These are phyloP conservation scores for Ehretia macrophylla DNA, from an alignment of 257 asterid genomes.

Conservation along the genomic window DNA sequence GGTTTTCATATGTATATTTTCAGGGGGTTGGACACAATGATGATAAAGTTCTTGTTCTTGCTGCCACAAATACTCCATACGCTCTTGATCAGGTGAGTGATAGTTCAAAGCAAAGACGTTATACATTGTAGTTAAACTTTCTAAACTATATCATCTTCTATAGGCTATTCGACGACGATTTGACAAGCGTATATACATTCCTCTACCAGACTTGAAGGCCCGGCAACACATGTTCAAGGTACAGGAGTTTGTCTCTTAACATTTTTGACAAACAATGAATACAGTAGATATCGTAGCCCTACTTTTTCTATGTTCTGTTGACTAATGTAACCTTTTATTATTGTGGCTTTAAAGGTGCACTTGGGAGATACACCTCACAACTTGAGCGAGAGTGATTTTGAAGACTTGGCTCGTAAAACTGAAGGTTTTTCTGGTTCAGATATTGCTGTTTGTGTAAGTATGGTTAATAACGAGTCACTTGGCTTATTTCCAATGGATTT, in stretches of 20 bases:
- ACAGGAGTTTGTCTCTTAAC: constrained; percentile 12
- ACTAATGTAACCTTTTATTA: neutral
- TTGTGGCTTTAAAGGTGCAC: constrained; percentile 32
- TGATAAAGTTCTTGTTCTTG: constrained; percentile 97
- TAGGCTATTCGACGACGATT: constrained; percentile 95
- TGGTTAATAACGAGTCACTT: neutral
- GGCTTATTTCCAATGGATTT: neutral
- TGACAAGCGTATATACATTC: constrained; percentile 95
- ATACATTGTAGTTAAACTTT: neutral
- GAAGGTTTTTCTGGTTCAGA: constrained; percentile 60
- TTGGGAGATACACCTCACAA: constrained; percentile 56
- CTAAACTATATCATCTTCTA: constrained; percentile 1
- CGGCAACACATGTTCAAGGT: constrained; percentile 98
- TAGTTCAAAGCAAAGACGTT: neutral
- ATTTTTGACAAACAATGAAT: neutral
- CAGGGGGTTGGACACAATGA: constrained; percentile 98
- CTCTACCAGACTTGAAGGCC: constrained; percentile 92
- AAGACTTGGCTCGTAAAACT: constrained; percentile 40
- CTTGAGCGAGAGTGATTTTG: constrained; percentile 44
- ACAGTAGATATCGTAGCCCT: neutral
- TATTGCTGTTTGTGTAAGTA: constrained; percentile 49
- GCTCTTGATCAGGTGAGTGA: constrained; percentile 90
- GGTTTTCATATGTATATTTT: constrained; percentile 15
- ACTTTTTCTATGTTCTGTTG: neutral
- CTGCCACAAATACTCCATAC: constrained; percentile 97